Conservation (phyloP, 2,329 filamentous ascomycete species). For the Botrytis porri region DNA sequence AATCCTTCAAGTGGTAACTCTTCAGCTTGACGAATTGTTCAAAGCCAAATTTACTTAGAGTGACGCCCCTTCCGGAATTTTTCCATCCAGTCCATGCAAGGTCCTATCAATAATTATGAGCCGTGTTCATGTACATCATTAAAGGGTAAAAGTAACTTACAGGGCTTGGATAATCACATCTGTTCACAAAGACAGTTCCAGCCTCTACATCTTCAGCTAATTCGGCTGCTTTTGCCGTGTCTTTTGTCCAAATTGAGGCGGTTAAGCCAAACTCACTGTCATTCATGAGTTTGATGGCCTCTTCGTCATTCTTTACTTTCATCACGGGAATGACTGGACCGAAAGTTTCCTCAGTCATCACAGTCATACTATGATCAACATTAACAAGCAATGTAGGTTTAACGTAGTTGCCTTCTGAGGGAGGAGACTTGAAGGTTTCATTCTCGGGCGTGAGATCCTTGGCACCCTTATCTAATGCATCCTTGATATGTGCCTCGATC, state of each 20-base stretch:
- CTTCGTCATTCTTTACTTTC: slow-evolving; percentile 76
- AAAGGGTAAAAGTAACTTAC: slow-evolving; percentile 52
- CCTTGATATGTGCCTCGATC: slow-evolving; percentile 75
- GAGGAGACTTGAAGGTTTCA: slow-evolving; percentile 68
- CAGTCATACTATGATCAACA: slow-evolving; percentile 77
- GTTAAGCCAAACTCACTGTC: slow-evolving; percentile 92
- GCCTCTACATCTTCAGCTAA: slow-evolving; percentile 81
- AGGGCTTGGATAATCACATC: slow-evolving; percentile 87
- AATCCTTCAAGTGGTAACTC: slow-evolving; percentile 90
- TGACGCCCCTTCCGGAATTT: slow-evolving; percentile 89
- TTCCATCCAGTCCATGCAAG: slow-evolving; percentile 98
- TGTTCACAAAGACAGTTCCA: slow-evolving; percentile 93
- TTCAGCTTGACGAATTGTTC: slow-evolving; percentile 96
- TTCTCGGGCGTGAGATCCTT: slow-evolving; percentile 82
- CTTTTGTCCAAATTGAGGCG: slow-evolving; percentile 96
- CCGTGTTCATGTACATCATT: slow-evolving; percentile 23
- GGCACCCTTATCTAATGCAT: slow-evolving; percentile 80
- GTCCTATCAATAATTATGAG: slow-evolving; percentile 54
- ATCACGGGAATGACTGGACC: slow-evolving; percentile 88
- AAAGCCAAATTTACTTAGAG: slow-evolving; percentile 84
- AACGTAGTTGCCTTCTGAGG: slow-evolving; percentile 82
- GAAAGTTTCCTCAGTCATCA: slow-evolving; percentile 95
- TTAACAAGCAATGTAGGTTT: slow-evolving; percentile 77
- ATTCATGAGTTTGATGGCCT: slow-evolving; percentile 86
- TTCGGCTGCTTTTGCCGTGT: slow-evolving; percentile 69